Base-by-base conservation (phyloP, 352 stramenopile genomes). In the Globisporangium spinosum region DNA sequence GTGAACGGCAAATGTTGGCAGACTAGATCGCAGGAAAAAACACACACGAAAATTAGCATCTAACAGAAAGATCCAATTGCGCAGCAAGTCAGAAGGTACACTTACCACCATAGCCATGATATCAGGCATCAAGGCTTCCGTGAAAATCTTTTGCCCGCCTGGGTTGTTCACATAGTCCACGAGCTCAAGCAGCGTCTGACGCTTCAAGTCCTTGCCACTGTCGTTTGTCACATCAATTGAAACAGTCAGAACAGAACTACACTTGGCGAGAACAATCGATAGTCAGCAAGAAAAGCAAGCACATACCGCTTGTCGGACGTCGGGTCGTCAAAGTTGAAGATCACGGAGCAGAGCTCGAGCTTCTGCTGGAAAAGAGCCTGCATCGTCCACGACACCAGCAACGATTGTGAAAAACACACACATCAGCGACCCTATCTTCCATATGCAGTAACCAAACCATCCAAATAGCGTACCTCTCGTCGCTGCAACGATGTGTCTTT, bases 151-250 rank as follows among this genome's bases (percentile, higher is more conserved):
- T 71, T 98, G 90, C 13, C 94, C 93, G 57, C 82, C 83, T 15
- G 96, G 94, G 59, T 98, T 98, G 76, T 99, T 99, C 23, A 99
- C 97, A 74, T 98, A 99, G 80, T 99, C 98, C 29, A 99, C 97
- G 6, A 99, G 87, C 77, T 99, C 98, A 43, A 99, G 83, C 20
- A 99, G 81, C 45, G 97, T 99, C 73, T 99, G 97, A 35, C 97
- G 93, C 83, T 99, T 99, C 68, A 99, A 89, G 71, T 99, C 98
- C 75, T 94, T 94, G 56, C 87, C 87, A 64, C 86, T 94, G 62
- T 47, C 23, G 25, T 40, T 57, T 25, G 6, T 1, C 64, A 69
- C 62, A 62, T 13, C 32, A 62, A 9, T 67, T 22, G 54, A 17
- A 23, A 25, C 29, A 53, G 35, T 62, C 38, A 68, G 27, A 49